A percentile compares a stretch with the other conserved stretches of the same genome.
phyloP scores from a whole-genome alignment of 179 eudicot species.

The Patellifolia procumbens region DNA sequence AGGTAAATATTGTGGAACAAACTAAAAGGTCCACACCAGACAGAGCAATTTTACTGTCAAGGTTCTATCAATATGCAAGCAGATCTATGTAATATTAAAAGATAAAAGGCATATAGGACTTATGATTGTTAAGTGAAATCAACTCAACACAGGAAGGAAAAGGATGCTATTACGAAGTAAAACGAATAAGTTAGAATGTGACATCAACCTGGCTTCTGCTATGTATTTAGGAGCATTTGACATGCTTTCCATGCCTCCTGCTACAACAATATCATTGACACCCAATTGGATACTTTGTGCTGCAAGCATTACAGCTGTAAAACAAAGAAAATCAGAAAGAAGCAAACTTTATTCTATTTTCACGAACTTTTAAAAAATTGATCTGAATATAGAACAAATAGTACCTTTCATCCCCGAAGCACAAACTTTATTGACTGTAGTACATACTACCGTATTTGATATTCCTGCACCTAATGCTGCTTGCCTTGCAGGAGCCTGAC shows the following conservation, averaged over 20 bases:
- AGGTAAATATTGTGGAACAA: neutral
- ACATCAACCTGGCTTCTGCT: constrained; percentile 78
- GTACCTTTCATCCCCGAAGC: constrained; percentile 99
- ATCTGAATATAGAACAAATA: neutral
- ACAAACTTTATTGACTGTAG: constrained; percentile 95
- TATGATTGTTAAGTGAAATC: too few relatives aligned
- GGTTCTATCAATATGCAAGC: too few relatives aligned
- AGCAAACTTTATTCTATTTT: neutral
- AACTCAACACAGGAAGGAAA: neutral
- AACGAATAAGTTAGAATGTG: neutral
- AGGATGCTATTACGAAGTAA: neutral
- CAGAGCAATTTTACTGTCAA: too few relatives aligned
- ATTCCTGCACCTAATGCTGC: constrained; percentile 97
- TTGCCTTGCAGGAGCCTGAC: constrained; percentile 94
- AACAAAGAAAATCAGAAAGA: constrained; percentile 17
- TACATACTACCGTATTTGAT: constrained; percentile 74
- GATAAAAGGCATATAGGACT: too few relatives aligned
- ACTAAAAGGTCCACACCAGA: neutral
- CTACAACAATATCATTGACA: constrained; percentile 87
- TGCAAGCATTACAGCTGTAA: constrained; percentile 91
- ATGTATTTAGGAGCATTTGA: constrained; percentile 89
- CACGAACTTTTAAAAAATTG: neutral
- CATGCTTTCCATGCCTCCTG: constrained; percentile 99
- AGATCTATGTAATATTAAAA: too few relatives aligned
- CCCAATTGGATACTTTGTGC: constrained; percentile 96